phyloP scores from a whole-genome alignment of 116 monocot species.

The Trichopus zeylanicus region DNA sequence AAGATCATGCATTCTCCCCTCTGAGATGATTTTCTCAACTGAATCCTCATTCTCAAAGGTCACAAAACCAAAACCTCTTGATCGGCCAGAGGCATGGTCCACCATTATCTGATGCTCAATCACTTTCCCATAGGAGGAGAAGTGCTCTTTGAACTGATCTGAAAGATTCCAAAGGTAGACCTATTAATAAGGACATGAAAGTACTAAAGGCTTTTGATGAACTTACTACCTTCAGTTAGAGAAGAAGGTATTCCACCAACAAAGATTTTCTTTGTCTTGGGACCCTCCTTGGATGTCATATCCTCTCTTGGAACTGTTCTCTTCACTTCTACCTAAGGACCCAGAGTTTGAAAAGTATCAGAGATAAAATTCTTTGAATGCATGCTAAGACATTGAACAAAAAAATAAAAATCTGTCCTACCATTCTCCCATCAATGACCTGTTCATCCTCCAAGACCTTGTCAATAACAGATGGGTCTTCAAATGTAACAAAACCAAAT shows the following conservation, averaged over 20 bases:
- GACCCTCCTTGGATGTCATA: conserved; percentile 41
- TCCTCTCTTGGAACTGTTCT: conserved; percentile 80
- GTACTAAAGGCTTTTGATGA: neutral
- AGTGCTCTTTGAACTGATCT: conserved; percentile 90
- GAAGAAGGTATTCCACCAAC: conserved; percentile 85
- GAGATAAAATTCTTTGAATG: neutral
- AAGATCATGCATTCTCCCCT: conserved; percentile 79
- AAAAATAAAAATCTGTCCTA: conserved; percentile 16
- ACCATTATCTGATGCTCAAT: conserved; percentile 89
- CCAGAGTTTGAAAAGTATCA: neutral
- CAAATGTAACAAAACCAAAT: conserved; percentile 94
- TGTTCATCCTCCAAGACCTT: conserved; percentile 82
- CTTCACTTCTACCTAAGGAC: conserved; percentile 77
- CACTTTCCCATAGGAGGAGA: conserved; percentile 69
- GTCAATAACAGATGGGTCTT: conserved; percentile 76
- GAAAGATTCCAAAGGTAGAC: conserved; percentile 7
- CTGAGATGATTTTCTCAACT: conserved; percentile 74
- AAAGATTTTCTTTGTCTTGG: conserved; percentile 90
- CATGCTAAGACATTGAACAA: no score
- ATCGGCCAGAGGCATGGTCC: conserved; percentile 75
- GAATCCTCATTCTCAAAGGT: conserved; percentile 82
- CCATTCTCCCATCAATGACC: conserved; percentile 85
- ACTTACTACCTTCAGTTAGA: conserved; percentile 60
- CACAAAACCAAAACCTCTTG: conserved; percentile 94
- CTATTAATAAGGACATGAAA: conserved; percentile 1